Evolutionary conservation across 140 eudicot species (phyloP).

Genomic region (Stevia rebaudiana): DNA sequence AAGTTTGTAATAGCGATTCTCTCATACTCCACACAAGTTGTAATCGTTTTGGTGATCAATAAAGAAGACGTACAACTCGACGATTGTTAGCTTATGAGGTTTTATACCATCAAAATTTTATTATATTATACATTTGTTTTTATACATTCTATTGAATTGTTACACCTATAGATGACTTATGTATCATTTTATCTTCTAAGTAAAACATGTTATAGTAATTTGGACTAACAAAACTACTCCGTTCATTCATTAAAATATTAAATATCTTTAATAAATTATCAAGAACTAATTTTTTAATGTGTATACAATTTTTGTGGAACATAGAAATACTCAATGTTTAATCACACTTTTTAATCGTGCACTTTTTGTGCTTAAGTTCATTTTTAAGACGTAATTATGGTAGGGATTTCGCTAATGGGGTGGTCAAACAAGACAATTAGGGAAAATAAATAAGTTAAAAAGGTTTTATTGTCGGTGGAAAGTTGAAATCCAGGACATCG

Average conservation of each 20-base stretch:
- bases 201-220: too few relatives aligned
- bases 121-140: too few relatives aligned
- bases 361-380: slow-evolving; percentile 22
- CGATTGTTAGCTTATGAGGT: too few relatives aligned
- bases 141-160: too few relatives aligned
- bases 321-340: not conserved
- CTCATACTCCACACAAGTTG: too few relatives aligned
- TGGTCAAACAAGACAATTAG: slow-evolving; percentile 33
- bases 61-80: too few relatives aligned
- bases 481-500: slow-evolving; percentile 21
- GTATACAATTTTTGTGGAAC: not conserved
- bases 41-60: too few relatives aligned
- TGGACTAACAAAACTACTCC: not conserved
- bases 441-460: not conserved
- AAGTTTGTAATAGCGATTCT: too few relatives aligned
- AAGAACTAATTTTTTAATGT: not conserved
- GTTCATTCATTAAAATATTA: not conserved
- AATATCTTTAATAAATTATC: not conserved
- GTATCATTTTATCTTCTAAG: too few relatives aligned
- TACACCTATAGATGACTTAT: too few relatives aligned
- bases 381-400: slow-evolving; percentile 1
- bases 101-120: too few relatives aligned
- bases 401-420: not conserved
- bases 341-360: not conserved
- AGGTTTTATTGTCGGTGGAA: slow-evolving; percentile 32